phyloP scores from a whole-genome alignment of 257 asterid genomes.

The Mitragyna speciosa region DNA sequence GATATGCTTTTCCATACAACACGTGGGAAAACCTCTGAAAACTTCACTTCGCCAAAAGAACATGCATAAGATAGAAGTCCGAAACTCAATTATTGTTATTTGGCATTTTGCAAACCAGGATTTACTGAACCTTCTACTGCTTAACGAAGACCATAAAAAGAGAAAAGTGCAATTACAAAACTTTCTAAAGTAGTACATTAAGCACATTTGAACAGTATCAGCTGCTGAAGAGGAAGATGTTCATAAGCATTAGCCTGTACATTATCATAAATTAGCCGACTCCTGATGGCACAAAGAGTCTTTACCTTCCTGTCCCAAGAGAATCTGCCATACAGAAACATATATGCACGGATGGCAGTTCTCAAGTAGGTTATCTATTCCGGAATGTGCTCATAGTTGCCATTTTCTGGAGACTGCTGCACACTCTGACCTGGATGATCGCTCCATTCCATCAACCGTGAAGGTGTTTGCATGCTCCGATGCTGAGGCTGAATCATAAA shows the following conservation, averaged over 20 bases:
- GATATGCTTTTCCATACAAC: neutral
- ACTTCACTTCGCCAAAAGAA: neutral
- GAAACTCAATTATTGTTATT: neutral
- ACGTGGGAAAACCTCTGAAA: neutral
- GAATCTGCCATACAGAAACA: conserved; percentile 19
- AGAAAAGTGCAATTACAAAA: neutral
- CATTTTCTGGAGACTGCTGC: conserved; percentile 53
- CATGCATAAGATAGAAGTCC: neutral
- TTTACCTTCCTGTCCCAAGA: conserved; percentile 17
- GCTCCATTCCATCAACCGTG: conserved; percentile 46
- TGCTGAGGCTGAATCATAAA: conserved; percentile 35
- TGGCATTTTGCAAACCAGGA: neutral
- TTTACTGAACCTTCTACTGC: neutral
- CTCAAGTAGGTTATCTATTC: conserved; percentile 25
- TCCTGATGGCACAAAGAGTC: conserved; percentile 18
- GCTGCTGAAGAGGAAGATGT: conserved; percentile 17
- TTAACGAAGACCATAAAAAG: neutral
- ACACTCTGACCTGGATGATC: conserved; percentile 32
- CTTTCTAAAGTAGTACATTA: neutral
- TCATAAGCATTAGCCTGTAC: conserved; percentile 33
- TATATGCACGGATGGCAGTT: conserved; percentile 16
- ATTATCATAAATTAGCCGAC: conserved; percentile 18
- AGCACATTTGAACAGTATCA: neutral
- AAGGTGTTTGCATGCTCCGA: conserved; percentile 38
- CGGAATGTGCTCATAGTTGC: conserved; percentile 38